Percentiles rank a stretch among this genome's conserved stretches.
phyloP scores from a whole-genome alignment of 306 rosid species.

The Cucurbita pepo region DNA sequence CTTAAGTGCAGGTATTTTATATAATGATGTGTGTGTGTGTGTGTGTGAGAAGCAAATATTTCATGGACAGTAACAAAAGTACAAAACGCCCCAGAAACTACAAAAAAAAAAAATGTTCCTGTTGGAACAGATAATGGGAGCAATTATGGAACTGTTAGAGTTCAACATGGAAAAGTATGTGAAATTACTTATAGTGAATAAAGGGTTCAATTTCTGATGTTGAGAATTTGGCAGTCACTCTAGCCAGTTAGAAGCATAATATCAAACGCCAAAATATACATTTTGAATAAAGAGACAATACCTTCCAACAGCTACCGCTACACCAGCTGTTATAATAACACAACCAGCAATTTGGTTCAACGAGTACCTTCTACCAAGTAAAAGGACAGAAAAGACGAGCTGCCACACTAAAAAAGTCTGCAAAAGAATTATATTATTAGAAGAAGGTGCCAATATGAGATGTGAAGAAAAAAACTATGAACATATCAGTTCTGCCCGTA shows the following conservation, averaged over 20 bases:
- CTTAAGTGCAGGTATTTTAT: background rate
- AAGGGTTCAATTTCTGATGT: too few relatives aligned
- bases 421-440: constrained; percentile 13
- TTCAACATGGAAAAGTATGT: too few relatives aligned
- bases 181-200: too few relatives aligned
- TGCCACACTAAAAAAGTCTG: constrained; percentile 95
- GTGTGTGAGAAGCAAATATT: background rate
- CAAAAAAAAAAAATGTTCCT: background rate
- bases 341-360: constrained; percentile 62
- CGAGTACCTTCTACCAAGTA: constrained; percentile 57
- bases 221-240: too few relatives aligned
- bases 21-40: too few relatives aligned
- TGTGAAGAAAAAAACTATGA: background rate
- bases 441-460: background rate
- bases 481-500: background rate
- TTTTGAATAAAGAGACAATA: constrained; percentile 9
- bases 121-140: background rate
- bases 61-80: background rate
- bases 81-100: background rate
- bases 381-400: constrained; percentile 41
- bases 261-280: background rate
- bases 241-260: too few relatives aligned
- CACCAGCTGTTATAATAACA: constrained; percentile 62
- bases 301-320: constrained; percentile 67
- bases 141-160: background rate